Conservation (phyloP, 1,139 yeast species). For the Suhomyces wounanorum region DNA sequence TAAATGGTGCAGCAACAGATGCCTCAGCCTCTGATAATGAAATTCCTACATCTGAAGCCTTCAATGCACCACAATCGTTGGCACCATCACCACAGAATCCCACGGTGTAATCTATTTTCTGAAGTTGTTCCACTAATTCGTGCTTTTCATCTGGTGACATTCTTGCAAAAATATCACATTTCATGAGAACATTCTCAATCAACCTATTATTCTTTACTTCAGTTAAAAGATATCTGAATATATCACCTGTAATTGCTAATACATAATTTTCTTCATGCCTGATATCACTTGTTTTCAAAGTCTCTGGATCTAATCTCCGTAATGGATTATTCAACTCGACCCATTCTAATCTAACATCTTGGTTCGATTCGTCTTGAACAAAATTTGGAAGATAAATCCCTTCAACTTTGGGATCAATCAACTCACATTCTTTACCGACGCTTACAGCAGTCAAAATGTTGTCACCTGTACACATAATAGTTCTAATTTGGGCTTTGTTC, state of each 20-base stretch:
- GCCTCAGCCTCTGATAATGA: conserved; percentile 98
- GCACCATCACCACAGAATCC: conserved; percentile 99
- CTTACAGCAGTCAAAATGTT: conserved; percentile 91
- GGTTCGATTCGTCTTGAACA: conserved; percentile 30
- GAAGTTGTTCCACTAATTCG: conserved; percentile 87
- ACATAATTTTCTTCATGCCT: conserved; percentile 46
- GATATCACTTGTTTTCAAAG: conserved; percentile 54
- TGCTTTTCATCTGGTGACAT: conserved; percentile 99
- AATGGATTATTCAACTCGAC: conserved; percentile 61
- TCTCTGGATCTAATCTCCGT: conserved; percentile 57
- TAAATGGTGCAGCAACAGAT: conserved; percentile 97
- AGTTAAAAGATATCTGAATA: conserved; percentile 74
- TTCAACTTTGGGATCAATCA: conserved; percentile 47
- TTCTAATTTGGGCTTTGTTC: conserved; percentile 68
- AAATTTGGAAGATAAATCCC: conserved; percentile 73
- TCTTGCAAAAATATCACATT: conserved; percentile 82
- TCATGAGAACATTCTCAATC: conserved; percentile 64
- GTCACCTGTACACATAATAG: conserved; percentile 98
- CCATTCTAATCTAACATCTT: conserved; percentile 53
- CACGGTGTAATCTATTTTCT: conserved; percentile 82
- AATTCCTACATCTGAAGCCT: conserved; percentile 96
- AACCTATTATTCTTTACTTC: conserved; percentile 44
- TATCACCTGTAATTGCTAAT: conserved; percentile 90
- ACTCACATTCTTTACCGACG: conserved; percentile 83
- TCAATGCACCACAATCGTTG: conserved; percentile 96